phyloP scores from a whole-genome alignment of 768 basidiomycete species.

The Multifurca ochricompacta region DNA sequence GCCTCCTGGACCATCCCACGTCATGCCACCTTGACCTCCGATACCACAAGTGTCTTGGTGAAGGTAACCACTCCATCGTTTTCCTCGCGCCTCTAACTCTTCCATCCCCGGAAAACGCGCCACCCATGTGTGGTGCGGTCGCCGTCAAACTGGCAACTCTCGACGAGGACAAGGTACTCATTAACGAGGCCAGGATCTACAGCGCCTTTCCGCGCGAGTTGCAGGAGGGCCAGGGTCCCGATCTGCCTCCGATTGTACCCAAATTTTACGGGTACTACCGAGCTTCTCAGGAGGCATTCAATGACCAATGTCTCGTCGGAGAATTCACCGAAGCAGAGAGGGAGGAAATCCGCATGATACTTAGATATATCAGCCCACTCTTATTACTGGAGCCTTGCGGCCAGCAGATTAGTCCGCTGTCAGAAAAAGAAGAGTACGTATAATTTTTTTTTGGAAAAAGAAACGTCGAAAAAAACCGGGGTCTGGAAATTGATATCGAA shows the following conservation, averaged over 20 bases:
- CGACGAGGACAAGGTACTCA: constrained; percentile 15
- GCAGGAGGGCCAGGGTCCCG: constrained; percentile 40
- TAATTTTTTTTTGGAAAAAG: background rate
- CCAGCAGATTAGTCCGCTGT: constrained; percentile 28
- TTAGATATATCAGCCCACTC: constrained; percentile 30
- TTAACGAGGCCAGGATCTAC: constrained; percentile 39
- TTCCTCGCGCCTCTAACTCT: constrained; percentile 46
- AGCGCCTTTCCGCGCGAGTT: constrained; percentile 37
- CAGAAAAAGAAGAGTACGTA: constrained; percentile 6
- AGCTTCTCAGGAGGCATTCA: constrained; percentile 20
- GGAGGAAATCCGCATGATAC: too few species aligned
- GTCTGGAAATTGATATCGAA: background rate
- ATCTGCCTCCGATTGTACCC: constrained; percentile 45
- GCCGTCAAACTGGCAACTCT: constrained; percentile 25
- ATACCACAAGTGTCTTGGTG: constrained; percentile 31
- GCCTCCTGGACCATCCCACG: background rate
- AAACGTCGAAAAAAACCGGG: too few species aligned
- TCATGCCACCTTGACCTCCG: constrained; percentile 35
- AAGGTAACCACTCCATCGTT: constrained; percentile 47
- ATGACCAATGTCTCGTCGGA: background rate
- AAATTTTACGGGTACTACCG: constrained; percentile 60
- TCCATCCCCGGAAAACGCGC: constrained; percentile 28
- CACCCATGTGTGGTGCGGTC: constrained; percentile 15
- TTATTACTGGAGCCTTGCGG: constrained; percentile 45
- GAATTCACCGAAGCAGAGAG: background rate